Evolutionary conservation across 768 basidiomycete genomes (phyloP).

Genomic region (Trichaptum fuscoviolaceum): DNA sequence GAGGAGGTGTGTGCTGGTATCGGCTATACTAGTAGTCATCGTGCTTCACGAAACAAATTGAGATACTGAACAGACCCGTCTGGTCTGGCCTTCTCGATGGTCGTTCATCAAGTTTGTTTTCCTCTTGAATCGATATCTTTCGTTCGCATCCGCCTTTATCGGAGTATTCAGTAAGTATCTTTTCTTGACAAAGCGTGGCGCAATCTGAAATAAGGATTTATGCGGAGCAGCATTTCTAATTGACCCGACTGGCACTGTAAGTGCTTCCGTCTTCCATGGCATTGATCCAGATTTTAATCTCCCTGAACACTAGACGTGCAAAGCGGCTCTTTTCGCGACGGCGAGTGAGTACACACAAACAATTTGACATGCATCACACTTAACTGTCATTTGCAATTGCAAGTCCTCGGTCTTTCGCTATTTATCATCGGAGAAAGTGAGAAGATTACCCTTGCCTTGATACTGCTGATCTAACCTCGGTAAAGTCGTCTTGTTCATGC

Average conservation of each 20-base stretch:
- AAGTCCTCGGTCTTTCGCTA: background rate
- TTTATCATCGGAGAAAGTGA: background rate
- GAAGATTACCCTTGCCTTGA: background rate
- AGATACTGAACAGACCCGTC: background rate
- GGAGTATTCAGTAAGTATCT: background rate
- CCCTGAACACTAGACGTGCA: background rate
- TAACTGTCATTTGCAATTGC: background rate
- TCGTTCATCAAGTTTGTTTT: conserved; percentile 1
- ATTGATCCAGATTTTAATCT: background rate
- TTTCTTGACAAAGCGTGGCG: background rate
- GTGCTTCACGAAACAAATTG: background rate
- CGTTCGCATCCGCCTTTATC: background rate
- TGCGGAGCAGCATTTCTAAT: background rate
- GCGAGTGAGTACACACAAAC: background rate
- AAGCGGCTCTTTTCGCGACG: background rate
- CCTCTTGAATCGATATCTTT: conserved; percentile 2
- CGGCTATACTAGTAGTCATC: background rate
- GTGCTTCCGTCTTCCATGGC: background rate
- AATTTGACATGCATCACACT: background rate
- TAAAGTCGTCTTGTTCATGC: background rate
- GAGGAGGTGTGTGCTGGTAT: background rate
- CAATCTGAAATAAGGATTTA: background rate
- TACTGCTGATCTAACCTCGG: background rate
- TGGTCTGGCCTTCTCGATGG: conserved; percentile 2
- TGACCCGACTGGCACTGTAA: background rate